A percentile compares a stretch with the other conserved stretches of the same genome.
Conservation (phyloP, 345 rosid species). For the Euphorbia pulcherrima region DNA sequence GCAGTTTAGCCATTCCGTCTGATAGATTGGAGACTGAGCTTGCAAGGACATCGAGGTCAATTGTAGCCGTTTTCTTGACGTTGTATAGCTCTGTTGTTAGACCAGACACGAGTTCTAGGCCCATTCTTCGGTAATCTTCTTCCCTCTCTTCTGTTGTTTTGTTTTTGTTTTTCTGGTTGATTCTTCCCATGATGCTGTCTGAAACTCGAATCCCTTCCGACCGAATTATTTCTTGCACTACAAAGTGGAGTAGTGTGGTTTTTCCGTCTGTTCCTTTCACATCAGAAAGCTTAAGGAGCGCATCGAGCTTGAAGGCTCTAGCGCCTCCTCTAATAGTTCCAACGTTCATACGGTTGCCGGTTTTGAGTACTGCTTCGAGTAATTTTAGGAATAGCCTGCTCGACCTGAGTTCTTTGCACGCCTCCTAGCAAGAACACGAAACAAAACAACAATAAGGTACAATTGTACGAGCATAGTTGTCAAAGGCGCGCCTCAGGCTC, state of each 20-base stretch:
- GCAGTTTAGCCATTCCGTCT: conserved; percentile 54
- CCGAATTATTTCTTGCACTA: conserved; percentile 83
- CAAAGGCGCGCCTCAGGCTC: too few relatives aligned
- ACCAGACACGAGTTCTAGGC: conserved; percentile 84
- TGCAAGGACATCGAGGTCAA: conserved; percentile 83
- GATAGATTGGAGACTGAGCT: conserved; percentile 73
- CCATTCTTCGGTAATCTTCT: conserved; percentile 86
- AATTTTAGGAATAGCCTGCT: conserved; percentile 83
- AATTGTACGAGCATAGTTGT: too few relatives aligned
- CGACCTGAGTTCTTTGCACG: conserved; percentile 93
- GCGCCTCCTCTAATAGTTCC: conserved; percentile 98
- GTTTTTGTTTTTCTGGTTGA: conserved; percentile 53
- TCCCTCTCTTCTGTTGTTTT: conserved; percentile 68
- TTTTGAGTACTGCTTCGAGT: conserved; percentile 87
- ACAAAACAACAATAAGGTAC: background rate
- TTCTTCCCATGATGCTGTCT: conserved; percentile 87
- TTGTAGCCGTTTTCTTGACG: conserved; percentile 84
- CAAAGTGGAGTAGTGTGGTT: conserved; percentile 86
- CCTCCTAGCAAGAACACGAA: conserved; percentile 49
- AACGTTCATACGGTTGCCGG: conserved; percentile 94
- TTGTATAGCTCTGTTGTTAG: conserved; percentile 73
- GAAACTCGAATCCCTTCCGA: conserved; percentile 86
- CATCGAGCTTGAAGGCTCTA: conserved; percentile 86
- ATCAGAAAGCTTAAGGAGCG: conserved; percentile 88
- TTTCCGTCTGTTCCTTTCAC: conserved; percentile 90